Percentiles rank a stretch among this genome's conserved stretches.
Conservation (phyloP, 1,284 basidiomycete species). For the Bjerkandera adusta region DNA sequence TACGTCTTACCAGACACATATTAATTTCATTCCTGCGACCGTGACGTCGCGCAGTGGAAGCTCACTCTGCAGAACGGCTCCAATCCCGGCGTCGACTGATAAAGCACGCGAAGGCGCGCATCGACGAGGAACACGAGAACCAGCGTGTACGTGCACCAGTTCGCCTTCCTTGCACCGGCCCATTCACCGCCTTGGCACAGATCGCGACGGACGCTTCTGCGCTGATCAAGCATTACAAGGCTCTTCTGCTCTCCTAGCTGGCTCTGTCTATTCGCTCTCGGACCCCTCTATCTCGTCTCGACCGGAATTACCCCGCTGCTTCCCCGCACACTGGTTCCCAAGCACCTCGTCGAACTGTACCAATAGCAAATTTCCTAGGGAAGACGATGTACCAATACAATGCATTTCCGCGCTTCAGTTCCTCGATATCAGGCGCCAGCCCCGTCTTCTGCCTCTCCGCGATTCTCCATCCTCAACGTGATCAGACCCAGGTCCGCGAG, state of each 20-base stretch:
- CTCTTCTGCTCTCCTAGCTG: conserved; percentile 30
- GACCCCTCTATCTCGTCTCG: background rate
- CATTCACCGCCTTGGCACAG: conserved; percentile 22
- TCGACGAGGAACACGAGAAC: conserved; percentile 40
- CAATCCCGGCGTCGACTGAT: conserved; percentile 37
- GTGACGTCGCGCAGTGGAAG: conserved; percentile 28
- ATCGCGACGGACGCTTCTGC: conserved; percentile 39
- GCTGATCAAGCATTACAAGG: conserved; percentile 45
- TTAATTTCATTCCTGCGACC: background rate
- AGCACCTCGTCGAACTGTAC: background rate
- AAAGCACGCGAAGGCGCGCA: conserved; percentile 32
- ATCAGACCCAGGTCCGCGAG: conserved; percentile 1
- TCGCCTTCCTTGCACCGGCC: background rate
- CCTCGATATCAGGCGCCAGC: conserved; percentile 2
- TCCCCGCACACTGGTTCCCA: background rate
- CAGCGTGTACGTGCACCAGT: conserved; percentile 35
- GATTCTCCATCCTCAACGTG: background rate
- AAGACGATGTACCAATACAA: background rate
- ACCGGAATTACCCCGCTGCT: background rate
- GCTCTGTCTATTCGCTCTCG: conserved; percentile 3
- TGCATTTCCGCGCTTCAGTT: background rate
- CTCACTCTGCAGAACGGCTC: conserved; percentile 32
- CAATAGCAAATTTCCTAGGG: background rate
- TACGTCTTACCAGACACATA: conserved; percentile 2
- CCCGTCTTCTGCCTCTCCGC: conserved; percentile 2